phyloP scores from a whole-genome alignment of 106 monocot genomes.

The Triglochin maritima region DNA sequence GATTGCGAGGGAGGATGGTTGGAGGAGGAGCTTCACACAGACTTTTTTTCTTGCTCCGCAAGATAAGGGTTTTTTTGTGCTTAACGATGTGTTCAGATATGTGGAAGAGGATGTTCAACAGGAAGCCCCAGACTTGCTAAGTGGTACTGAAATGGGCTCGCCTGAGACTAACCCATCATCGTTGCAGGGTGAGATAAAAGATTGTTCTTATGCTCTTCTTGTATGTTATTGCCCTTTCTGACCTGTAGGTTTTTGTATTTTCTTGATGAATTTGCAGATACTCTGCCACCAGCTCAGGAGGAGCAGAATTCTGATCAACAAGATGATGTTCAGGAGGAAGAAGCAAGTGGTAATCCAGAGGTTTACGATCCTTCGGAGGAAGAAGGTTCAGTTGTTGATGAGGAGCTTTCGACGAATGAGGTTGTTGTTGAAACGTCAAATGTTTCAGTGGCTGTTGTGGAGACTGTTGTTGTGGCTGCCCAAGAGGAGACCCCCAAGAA shows the following conservation, averaged over 20 bases:
- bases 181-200: constrained; percentile 23
- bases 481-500: constrained; percentile 66
- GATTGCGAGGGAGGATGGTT: constrained; percentile 40
- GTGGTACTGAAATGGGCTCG: constrained; percentile 8
- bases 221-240: background rate
- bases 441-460: constrained; percentile 6
- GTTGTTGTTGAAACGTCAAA: constrained; percentile 56
- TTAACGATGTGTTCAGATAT: constrained; percentile 81
- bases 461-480: constrained; percentile 5
- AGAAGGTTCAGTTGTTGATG: constrained; percentile 38
- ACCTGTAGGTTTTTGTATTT: background rate
- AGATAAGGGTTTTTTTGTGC: constrained; percentile 82
- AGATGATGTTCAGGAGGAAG: constrained; percentile 16
- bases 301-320: constrained; percentile 18
- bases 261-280: constrained; percentile 7
- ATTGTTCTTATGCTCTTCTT: background rate
- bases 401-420: constrained; percentile 39
- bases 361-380: constrained; percentile 42
- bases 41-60: constrained; percentile 96
- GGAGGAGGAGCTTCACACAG: constrained; percentile 65
- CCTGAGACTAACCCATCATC: background rate
- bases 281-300: constrained; percentile 13
- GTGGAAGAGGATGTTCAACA: constrained; percentile 23
- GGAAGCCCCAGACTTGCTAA: constrained; percentile 8
- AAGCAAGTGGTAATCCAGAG: constrained; percentile 33